phyloP scores from a whole-genome alignment of 257 asterid species.

The Salvia splendens region DNA sequence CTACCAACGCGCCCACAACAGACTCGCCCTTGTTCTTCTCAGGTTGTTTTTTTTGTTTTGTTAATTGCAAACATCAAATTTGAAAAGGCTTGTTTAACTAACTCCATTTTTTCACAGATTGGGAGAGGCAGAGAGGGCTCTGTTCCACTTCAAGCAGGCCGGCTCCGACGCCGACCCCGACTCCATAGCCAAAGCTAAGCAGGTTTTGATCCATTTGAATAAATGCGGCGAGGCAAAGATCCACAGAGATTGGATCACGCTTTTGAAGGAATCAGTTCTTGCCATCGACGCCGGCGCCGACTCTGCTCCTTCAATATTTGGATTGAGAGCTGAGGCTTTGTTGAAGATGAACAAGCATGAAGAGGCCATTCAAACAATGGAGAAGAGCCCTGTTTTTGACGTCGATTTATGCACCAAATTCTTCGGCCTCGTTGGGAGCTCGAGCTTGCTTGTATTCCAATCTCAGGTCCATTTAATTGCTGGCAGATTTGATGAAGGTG shows the following conservation, averaged over 20 bases:
- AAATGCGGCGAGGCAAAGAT: constrained; percentile 69
- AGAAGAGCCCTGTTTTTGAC: constrained; percentile 56
- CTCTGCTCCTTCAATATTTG: constrained; percentile 81
- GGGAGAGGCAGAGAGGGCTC: constrained; percentile 76
- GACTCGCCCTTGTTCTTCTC: constrained; percentile 57
- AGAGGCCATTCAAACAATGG: constrained; percentile 72
- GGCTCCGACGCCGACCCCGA: constrained; percentile 85
- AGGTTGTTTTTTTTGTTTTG: constrained; percentile 33
- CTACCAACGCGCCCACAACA: constrained; percentile 75
- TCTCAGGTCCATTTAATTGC: constrained; percentile 73
- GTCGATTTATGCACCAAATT: constrained; percentile 61
- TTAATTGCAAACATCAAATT: too few relatives aligned
- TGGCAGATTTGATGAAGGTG: constrained; percentile 78
- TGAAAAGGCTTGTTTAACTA: too few relatives aligned
- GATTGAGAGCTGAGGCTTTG: constrained; percentile 73
- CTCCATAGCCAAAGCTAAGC: constrained; percentile 48
- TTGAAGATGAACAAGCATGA: constrained; percentile 64
- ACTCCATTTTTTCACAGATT: constrained; percentile 40
- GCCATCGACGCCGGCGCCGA: constrained; percentile 72
- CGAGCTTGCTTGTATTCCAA: constrained; percentile 48
- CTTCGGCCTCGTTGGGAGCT: constrained; percentile 64
- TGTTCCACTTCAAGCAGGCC: constrained; percentile 70
- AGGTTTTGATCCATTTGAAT: constrained; percentile 51
- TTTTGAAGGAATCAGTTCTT: constrained; percentile 51
- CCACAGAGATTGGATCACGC: constrained; percentile 58